Evolutionary conservation across 2,329 filamentous ascomycete species (phyloP).

Genomic region (Hymenotorrendiella dingleyae): DNA sequence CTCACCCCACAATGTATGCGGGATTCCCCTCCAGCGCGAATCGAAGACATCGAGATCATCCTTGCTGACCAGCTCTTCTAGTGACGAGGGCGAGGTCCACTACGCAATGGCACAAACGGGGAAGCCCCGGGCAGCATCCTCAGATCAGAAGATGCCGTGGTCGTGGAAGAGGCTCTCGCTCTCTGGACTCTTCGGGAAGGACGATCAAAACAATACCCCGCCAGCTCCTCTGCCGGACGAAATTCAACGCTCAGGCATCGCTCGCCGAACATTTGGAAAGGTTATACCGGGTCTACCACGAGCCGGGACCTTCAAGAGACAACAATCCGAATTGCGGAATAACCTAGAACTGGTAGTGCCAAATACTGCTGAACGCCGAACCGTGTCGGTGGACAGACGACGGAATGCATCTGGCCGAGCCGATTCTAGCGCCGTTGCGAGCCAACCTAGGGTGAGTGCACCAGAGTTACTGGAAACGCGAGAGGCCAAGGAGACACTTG

Average conservation of each 20-base stretch:
- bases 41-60: constrained; percentile 4
- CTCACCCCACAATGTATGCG: constrained; percentile 9
- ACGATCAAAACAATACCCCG: constrained; percentile 16
- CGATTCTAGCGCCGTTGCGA: constrained; percentile 19
- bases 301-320: constrained; percentile 72
- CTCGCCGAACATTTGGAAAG: constrained; percentile 37
- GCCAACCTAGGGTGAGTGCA: constrained; percentile 24
- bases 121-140: constrained; percentile 22
- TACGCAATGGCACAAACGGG: constrained; percentile 26
- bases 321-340: constrained; percentile 73
- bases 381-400: constrained; percentile 58
- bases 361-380: constrained; percentile 61
- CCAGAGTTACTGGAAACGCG: constrained; percentile 26
- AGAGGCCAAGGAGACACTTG: constrained; percentile 16
- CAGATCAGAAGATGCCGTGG: constrained; percentile 27
- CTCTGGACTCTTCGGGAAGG: constrained; percentile 29
- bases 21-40: constrained; percentile 2
- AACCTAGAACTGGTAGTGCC: constrained; percentile 62
- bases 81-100: constrained; percentile 18
- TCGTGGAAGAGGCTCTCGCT: constrained; percentile 29
- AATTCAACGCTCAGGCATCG: constrained; percentile 20
- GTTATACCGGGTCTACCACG: constrained; percentile 77
- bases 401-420: constrained; percentile 18
- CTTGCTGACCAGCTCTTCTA: constrained; percentile 18
- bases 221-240: constrained; percentile 17